A percentile compares a stretch with the other conserved stretches of the same genome.
These are phyloP conservation scores for Ceratobasidium theobromae DNA, from an alignment of 1,284 basidiomycete species.

Conservation along the genomic window DNA sequence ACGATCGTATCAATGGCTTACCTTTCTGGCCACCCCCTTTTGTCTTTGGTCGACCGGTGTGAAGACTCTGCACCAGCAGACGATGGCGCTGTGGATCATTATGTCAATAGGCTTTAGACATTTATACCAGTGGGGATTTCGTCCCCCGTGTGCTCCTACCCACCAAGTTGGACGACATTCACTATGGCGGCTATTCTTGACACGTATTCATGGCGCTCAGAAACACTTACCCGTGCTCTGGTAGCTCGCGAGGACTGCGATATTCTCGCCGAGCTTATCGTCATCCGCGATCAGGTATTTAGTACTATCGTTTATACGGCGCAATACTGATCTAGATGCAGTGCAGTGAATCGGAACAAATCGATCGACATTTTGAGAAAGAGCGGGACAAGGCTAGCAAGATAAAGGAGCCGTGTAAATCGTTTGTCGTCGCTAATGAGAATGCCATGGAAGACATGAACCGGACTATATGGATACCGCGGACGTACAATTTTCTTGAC, in stretches of 20 bases:
- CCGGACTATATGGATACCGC: not conserved
- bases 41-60: no score
- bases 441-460: conserved; percentile 20
- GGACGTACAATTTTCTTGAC: conserved; percentile 16
- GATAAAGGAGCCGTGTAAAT: not conserved
- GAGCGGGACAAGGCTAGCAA: not conserved
- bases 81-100: no score
- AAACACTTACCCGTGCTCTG: conserved; percentile 17
- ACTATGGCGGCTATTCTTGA: conserved; percentile 1
- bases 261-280: not conserved
- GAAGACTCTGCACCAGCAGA: no score
- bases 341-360: conserved; percentile 6
- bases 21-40: no score
- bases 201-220: conserved; percentile 15
- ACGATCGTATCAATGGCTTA: no score
- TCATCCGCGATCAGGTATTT: not conserved
- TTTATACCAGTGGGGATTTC: not conserved
- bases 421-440: not conserved
- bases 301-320: conserved; percentile 35
- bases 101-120: not conserved
- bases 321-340: conserved; percentile 46
- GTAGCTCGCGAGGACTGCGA: conserved; percentile 5
- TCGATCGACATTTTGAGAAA: conserved; percentile 21
- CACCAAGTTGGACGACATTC: not conserved
- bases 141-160: not conserved